These are phyloP conservation scores for Sorghum bicolor DNA, from an alignment of 176 grass and related monocot species.

Conservation along the genomic window DNA sequence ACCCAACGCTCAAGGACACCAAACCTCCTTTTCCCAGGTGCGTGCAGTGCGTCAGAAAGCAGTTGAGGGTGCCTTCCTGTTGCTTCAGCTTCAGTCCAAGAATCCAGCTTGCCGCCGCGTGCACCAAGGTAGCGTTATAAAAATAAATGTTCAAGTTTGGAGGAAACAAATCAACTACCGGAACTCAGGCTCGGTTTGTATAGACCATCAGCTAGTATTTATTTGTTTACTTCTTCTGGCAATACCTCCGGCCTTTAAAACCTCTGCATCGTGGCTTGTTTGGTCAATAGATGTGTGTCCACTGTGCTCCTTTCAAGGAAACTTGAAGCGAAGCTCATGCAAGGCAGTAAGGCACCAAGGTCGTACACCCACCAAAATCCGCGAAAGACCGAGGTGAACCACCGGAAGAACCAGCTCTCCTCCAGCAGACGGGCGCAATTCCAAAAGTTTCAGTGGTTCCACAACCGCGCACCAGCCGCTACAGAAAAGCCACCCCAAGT, in stretches of 20 bases:
- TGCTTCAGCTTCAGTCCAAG: conserved; percentile 22
- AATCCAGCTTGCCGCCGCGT: neutral
- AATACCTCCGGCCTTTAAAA: too few relatives aligned
- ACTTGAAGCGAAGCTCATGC: neutral
- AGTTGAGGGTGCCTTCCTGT: neutral
- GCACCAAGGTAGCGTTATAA: neutral
- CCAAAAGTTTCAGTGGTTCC: too few relatives aligned
- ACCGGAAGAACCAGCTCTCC: neutral
- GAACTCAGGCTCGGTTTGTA: too few relatives aligned
- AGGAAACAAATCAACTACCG: neutral
- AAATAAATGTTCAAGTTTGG: neutral
- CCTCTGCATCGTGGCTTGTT: too few relatives aligned
- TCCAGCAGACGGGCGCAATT: too few relatives aligned
- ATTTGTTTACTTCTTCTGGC: neutral
- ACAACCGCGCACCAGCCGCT: too few relatives aligned
- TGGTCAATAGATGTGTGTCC: too few relatives aligned
- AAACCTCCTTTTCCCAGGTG: neutral
- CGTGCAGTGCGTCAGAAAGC: too few relatives aligned
- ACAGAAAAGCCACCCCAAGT: too few relatives aligned
- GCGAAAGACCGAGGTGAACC: neutral
- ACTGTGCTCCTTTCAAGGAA: neutral
- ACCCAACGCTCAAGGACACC: neutral
- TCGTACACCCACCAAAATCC: neutral
- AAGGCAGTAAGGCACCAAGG: neutral
- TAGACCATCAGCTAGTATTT: too few relatives aligned